These are phyloP conservation scores for Hypoxylon perforatum DNA, from an alignment of 495 filamentous ascomycete species.

Conservation along the genomic window DNA sequence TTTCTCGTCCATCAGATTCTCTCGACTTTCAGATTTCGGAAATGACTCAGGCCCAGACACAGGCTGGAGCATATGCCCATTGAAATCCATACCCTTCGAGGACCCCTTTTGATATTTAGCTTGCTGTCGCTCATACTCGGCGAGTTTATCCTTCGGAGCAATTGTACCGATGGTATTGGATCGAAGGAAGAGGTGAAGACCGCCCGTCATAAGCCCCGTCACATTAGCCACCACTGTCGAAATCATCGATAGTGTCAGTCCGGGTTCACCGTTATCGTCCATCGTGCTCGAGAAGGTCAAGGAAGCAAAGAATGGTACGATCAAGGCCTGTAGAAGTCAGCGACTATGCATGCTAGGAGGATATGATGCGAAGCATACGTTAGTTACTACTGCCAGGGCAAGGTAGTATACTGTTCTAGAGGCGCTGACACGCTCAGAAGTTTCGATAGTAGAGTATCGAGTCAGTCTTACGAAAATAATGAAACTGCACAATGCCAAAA, in stretches of 20 bases:
- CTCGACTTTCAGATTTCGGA: slow-evolving; percentile 50
- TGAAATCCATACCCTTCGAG: slow-evolving; percentile 42
- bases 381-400: slow-evolving; percentile 53
- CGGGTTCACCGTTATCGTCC: slow-evolving; percentile 32
- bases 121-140: slow-evolving; percentile 53
- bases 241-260: slow-evolving; percentile 56
- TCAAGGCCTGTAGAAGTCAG: slow-evolving; percentile 50
- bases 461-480: slow-evolving; percentile 53
- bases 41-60: slow-evolving; percentile 40
- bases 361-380: slow-evolving; percentile 43
- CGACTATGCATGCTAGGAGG: not conserved
- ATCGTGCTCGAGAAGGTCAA: slow-evolving; percentile 45
- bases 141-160: slow-evolving; percentile 53
- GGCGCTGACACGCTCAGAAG: slow-evolving; percentile 53
- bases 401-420: slow-evolving; percentile 62
- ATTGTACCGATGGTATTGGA: slow-evolving; percentile 56
- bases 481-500: slow-evolving; percentile 46
- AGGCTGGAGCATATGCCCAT: slow-evolving; percentile 47
- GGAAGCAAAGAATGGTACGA: slow-evolving; percentile 58
- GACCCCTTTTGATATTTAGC: slow-evolving; percentile 44
- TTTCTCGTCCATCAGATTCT: slow-evolving; percentile 40
- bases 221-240: slow-evolving; percentile 61
- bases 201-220: slow-evolving; percentile 59
- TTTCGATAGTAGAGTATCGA: slow-evolving; percentile 53
- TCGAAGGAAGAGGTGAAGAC: slow-evolving; percentile 61